These are phyloP conservation scores for Stromatinia cepivora DNA, from an alignment of 2,329 filamentous ascomycete genomes.

Conservation along the genomic window DNA sequence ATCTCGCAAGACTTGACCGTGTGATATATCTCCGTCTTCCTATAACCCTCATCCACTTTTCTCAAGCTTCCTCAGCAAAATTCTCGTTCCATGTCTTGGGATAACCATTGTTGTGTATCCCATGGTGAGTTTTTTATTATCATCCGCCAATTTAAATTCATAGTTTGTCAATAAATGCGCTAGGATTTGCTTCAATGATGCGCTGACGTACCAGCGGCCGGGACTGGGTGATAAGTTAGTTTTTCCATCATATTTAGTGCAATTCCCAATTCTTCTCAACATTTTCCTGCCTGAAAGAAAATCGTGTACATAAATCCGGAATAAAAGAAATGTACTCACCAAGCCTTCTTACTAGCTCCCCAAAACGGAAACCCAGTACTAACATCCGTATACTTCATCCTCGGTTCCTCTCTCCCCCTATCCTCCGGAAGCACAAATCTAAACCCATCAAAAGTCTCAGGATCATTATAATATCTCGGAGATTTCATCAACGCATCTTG, in stretches of 20 bases:
- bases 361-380: background rate
- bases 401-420: background rate
- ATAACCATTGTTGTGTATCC: slow-evolving; percentile 8
- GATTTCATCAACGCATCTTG: slow-evolving; percentile 3
- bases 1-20: background rate
- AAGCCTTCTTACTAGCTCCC: slow-evolving; percentile 2
- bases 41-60: background rate
- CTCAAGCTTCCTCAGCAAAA: slow-evolving; percentile 1
- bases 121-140: background rate
- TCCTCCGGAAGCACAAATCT: background rate
- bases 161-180: background rate
- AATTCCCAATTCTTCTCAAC: too few species aligned
- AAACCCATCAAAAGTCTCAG: background rate
- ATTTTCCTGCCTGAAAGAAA: too few species aligned
- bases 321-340: too few species aligned
- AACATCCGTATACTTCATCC: slow-evolving; percentile 14
- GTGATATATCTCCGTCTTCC: background rate
- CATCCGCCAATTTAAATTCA: background rate
- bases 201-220: background rate
- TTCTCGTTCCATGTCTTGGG: background rate
- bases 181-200: slow-evolving; percentile 1
- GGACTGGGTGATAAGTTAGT: background rate
- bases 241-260: background rate
- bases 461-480: background rate
- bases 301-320: too few species aligned